phyloP scores from a whole-genome alignment of 1,284 basidiomycete genomes.

The Ustilago trichophora region DNA sequence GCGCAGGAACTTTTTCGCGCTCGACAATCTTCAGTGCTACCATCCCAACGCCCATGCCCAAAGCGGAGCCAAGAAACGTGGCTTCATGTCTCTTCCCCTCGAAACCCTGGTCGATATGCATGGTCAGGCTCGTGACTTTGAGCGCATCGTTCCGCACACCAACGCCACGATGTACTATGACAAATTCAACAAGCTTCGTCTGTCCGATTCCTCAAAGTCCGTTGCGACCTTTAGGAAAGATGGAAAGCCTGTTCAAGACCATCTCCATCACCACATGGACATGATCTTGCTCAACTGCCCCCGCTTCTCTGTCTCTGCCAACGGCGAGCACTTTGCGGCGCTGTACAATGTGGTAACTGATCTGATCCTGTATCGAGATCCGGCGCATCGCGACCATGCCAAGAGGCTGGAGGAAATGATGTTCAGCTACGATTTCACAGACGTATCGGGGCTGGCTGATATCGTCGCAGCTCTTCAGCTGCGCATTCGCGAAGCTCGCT shows the following conservation, averaged over 20 bases:
- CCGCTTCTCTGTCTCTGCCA: slow-evolving; percentile 80
- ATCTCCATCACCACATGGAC: slow-evolving; percentile 85
- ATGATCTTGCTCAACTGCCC: slow-evolving; percentile 82
- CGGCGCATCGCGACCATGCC: slow-evolving; percentile 69
- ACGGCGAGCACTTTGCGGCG: slow-evolving; percentile 82
- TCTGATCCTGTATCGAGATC: slow-evolving; percentile 83
- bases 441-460: slow-evolving; percentile 75
- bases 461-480: slow-evolving; percentile 80
- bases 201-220: slow-evolving; percentile 77
- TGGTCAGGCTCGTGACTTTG: slow-evolving; percentile 65
- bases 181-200: slow-evolving; percentile 78
- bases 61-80: slow-evolving; percentile 59
- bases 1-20: slow-evolving; percentile 79
- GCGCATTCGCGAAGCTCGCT: slow-evolving; percentile 72
- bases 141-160: slow-evolving; percentile 88
- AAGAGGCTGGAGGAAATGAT: slow-evolving; percentile 76
- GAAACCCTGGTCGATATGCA: slow-evolving; percentile 72
- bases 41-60: slow-evolving; percentile 72
- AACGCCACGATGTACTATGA: slow-evolving; percentile 87
- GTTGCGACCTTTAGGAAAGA: slow-evolving; percentile 56
- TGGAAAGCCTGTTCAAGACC: slow-evolving; percentile 69
- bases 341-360: slow-evolving; percentile 89
- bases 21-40: slow-evolving; percentile 87
- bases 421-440: slow-evolving; percentile 89
- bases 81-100: slow-evolving; percentile 75